A percentile compares a stretch with the other conserved stretches of the same genome.
phyloP scores from a whole-genome alignment of 2,329 filamentous ascomycete genomes.

The Beauveria caledonica region DNA sequence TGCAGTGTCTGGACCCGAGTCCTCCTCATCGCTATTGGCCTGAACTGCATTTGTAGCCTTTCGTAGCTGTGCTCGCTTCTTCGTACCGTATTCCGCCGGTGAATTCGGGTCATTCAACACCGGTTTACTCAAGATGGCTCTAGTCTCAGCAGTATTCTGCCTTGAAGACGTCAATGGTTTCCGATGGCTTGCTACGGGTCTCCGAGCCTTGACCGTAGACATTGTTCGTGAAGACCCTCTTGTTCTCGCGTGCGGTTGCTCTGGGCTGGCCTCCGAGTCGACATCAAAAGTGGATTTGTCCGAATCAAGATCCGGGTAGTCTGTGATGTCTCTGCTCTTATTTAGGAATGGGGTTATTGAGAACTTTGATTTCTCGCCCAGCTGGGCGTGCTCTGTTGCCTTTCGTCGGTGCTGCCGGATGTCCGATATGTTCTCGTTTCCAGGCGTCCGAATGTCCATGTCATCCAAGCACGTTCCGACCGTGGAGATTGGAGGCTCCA shows the following conservation, averaged over 20 bases:
- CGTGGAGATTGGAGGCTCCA: background rate
- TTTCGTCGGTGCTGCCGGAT: conserved; percentile 47
- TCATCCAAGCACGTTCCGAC: conserved; percentile 25
- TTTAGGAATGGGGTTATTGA: conserved; percentile 93
- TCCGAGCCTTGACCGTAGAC: background rate
- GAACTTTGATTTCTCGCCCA: conserved; percentile 84
- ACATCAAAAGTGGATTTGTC: background rate
- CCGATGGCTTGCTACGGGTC: background rate
- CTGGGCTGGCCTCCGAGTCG: background rate
- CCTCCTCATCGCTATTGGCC: background rate
- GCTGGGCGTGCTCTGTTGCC: conserved; percentile 39
- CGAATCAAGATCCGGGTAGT: conserved; percentile 19
- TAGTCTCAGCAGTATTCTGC: background rate
- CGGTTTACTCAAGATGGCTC: background rate
- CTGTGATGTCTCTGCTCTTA: conserved; percentile 50
- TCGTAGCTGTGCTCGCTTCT: background rate
- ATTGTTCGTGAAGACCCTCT: background rate
- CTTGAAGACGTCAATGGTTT: background rate
- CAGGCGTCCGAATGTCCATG: conserved; percentile 37
- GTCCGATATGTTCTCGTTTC: conserved; percentile 32
- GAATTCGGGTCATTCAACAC: background rate
- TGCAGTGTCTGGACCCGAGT: background rate
- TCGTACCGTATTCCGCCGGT: background rate
- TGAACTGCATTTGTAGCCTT: background rate
- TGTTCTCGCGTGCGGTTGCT: background rate